Percentiles rank a stretch among this genome's conserved stretches.
These are phyloP conservation scores for Diplotaxis tenuifolia DNA, from an alignment of 345 rosid species.

Conservation along the genomic window DNA sequence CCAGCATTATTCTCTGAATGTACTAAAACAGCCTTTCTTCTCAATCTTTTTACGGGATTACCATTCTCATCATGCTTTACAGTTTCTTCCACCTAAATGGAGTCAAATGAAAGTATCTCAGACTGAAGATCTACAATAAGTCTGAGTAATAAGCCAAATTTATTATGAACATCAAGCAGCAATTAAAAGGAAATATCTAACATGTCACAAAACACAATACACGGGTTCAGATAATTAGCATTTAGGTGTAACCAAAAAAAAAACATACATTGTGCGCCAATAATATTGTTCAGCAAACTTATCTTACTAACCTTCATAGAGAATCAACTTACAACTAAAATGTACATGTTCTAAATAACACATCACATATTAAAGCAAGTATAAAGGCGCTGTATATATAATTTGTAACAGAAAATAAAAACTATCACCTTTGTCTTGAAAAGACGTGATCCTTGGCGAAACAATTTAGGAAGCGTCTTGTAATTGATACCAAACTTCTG, in stretches of 20 bases:
- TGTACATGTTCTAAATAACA: neutral
- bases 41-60: slow-evolving; percentile 68
- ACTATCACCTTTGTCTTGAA: slow-evolving; percentile 63
- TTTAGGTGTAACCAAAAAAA: too few relatives aligned
- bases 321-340: neutral
- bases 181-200: neutral
- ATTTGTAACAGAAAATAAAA: neutral
- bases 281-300: neutral
- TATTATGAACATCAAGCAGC: slow-evolving; percentile 8
- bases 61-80: slow-evolving; percentile 68
- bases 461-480: slow-evolving; percentile 58
- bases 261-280: too few relatives aligned
- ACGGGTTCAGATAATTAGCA: neutral
- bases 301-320: slow-evolving; percentile 3
- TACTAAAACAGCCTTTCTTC: slow-evolving; percentile 52
- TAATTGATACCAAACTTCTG: slow-evolving; percentile 78
- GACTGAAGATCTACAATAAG: neutral
- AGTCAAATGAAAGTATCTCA: slow-evolving; percentile 8
- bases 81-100: slow-evolving; percentile 63
- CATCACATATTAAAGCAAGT: slow-evolving; percentile 1
- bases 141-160: neutral
- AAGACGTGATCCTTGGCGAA: slow-evolving; percentile 86
- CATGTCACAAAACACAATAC: neutral
- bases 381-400: neutral
- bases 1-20: slow-evolving; percentile 62